phyloP scores from a whole-genome alignment of 805 yeast species.

The Zygoascus bituminiphila region DNA sequence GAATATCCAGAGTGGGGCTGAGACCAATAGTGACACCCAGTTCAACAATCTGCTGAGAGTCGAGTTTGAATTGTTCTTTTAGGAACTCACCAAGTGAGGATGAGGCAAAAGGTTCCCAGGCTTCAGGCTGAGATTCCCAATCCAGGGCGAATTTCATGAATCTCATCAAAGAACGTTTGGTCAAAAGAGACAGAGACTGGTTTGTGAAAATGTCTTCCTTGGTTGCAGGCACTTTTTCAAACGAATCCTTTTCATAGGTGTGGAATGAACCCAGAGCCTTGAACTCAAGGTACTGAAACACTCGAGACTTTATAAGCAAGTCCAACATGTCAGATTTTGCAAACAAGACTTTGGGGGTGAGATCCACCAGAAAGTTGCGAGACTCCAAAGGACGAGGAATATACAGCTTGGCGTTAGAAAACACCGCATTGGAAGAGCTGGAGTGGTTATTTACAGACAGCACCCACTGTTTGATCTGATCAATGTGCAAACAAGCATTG shows the following conservation, averaged over 20 bases:
- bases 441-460: conserved; percentile 46
- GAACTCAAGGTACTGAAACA: conserved; percentile 85
- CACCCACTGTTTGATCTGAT: conserved; percentile 81
- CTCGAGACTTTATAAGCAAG: conserved; percentile 73
- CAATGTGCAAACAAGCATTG: conserved; percentile 76
- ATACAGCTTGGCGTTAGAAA: conserved; percentile 68
- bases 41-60: conserved; percentile 69
- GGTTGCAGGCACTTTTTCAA: conserved; percentile 76
- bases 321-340: conserved; percentile 83
- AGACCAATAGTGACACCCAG: conserved; percentile 81
- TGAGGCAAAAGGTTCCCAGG: conserved; percentile 49
- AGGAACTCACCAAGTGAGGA: conserved; percentile 55
- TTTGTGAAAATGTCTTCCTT: conserved; percentile 92
- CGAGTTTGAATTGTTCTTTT: conserved; percentile 57
- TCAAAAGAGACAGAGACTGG: conserved; percentile 60
- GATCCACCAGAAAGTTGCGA: conserved; percentile 77
- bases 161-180: conserved; percentile 83
- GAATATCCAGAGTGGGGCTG: conserved; percentile 49
- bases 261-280: conserved; percentile 84
- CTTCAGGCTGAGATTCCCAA: conserved; percentile 50
- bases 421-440: conserved; percentile 30
- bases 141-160: conserved; percentile 79
- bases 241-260: conserved; percentile 86
- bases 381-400: conserved; percentile 62
- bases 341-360: conserved; percentile 79